Conservation (phyloP, 192 early-diverging fungal species). For the Thoreauomyces humboldtii region DNA sequence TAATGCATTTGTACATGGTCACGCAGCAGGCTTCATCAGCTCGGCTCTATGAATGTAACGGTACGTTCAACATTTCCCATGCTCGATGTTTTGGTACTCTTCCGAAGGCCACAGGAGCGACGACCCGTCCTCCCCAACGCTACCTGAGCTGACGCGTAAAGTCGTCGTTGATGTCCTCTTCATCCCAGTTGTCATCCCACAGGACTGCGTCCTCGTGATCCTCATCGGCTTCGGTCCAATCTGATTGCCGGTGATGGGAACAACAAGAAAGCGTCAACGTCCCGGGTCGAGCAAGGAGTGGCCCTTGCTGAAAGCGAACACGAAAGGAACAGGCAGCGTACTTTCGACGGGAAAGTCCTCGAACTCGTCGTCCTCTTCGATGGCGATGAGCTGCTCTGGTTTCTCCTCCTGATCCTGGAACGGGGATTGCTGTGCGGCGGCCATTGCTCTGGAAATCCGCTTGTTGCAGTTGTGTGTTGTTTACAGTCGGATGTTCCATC, state of each 20-base stretch:
- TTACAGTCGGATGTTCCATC: no score
- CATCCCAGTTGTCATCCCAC: slow-evolving; percentile 90
- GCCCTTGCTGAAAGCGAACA: no score
- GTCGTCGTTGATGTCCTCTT: slow-evolving; percentile 86
- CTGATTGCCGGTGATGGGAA: no score
- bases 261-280: no score
- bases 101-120: no score
- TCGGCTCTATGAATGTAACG: background rate
- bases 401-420: background rate
- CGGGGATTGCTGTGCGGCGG: slow-evolving; percentile 21
- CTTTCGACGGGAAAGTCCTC: slow-evolving; percentile 88
- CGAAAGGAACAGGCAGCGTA: no score
- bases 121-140: background rate
- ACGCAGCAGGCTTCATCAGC: background rate
- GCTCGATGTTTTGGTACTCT: background rate
- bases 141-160: slow-evolving; percentile 81
- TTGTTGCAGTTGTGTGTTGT: no score
- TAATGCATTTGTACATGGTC: no score
- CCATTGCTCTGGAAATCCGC: no score
- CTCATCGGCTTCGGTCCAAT: slow-evolving; percentile 79
- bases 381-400: slow-evolving; percentile 58
- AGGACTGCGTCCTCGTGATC: slow-evolving; percentile 66
- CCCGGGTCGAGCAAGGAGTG: no score
- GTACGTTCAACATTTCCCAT: background rate
- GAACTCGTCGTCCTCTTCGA: slow-evolving; percentile 94